These are phyloP conservation scores for Sistotremastrum niveocremeum DNA, from an alignment of 768 basidiomycete genomes.

Conservation along the genomic window DNA sequence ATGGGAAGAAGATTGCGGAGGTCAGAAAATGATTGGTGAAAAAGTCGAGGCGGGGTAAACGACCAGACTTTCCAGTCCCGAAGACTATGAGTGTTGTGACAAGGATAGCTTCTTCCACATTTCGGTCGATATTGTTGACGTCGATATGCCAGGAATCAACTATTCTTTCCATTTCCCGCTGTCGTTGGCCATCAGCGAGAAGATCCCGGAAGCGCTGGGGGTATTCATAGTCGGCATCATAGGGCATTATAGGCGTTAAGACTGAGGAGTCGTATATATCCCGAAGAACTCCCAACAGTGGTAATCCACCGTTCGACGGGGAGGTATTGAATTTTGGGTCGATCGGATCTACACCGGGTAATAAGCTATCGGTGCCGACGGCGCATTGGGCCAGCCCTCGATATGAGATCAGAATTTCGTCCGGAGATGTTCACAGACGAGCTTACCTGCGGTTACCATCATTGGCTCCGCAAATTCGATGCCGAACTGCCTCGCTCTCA, in stretches of 20 bases:
- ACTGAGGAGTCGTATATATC: slow-evolving; percentile 35
- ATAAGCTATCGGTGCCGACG: slow-evolving; percentile 17
- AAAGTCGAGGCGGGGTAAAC: slow-evolving; percentile 38
- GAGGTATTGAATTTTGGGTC: slow-evolving; percentile 4
- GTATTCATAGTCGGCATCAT: slow-evolving; percentile 32
- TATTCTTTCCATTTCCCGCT: slow-evolving; percentile 32
- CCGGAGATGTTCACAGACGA: background rate
- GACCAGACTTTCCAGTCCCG: slow-evolving; percentile 30
- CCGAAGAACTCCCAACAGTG: slow-evolving; percentile 37
- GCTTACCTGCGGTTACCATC: slow-evolving; percentile 36
- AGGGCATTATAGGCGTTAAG: slow-evolving; percentile 37
- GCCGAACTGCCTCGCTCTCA: slow-evolving; percentile 25
- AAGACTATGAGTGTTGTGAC: slow-evolving; percentile 32
- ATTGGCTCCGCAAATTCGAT: slow-evolving; percentile 36
- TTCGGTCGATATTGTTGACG: slow-evolving; percentile 22
- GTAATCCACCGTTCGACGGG: slow-evolving; percentile 18
- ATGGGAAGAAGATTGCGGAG: slow-evolving; percentile 35
- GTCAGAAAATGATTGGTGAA: slow-evolving; percentile 50
- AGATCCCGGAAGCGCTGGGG: slow-evolving; percentile 22
- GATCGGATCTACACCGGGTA: background rate
- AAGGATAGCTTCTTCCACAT: slow-evolving; percentile 40
- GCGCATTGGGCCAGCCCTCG: slow-evolving; percentile 39
- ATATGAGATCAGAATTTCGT: slow-evolving; percentile 1
- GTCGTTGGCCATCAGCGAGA: slow-evolving; percentile 21
- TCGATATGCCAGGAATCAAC: slow-evolving; percentile 27